Evolutionary conservation across 768 basidiomycete genomes (phyloP).

Genomic region (Chalciporus pseudorubinellus): DNA sequence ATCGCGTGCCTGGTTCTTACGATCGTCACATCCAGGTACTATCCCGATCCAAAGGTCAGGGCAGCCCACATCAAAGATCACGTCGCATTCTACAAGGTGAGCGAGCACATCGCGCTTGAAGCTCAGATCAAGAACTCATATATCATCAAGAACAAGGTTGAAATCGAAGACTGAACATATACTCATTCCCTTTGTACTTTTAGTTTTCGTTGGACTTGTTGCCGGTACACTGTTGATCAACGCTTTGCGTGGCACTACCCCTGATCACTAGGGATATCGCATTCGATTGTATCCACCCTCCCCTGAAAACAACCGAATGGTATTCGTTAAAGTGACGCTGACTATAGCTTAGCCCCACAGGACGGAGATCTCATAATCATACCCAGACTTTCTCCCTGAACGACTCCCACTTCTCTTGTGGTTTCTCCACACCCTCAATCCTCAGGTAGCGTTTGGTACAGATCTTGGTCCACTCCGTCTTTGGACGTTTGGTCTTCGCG

Average conservation of each 20-base stretch:
- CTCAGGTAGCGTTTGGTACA: not conserved
- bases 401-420: not conserved
- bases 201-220: not conserved
- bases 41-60: constrained; percentile 52
- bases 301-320: not conserved
- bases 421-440: not conserved
- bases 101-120: not conserved
- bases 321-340: not conserved
- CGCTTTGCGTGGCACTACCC: not conserved
- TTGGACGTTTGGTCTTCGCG: not conserved
- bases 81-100: constrained; percentile 79
- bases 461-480: not conserved
- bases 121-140: not conserved
- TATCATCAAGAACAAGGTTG: constrained; percentile 18
- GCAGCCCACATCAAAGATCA: constrained; percentile 63
- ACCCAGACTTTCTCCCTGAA: not conserved
- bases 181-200: not conserved
- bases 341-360: no score
- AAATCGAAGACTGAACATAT: constrained; percentile 14
- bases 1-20: not conserved
- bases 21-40: constrained; percentile 50
- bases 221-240: not conserved
- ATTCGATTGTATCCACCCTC: not conserved
- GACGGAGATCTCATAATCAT: not conserved
- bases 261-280: no score